Percentiles rank a stretch among this genome's conserved stretches.
Conservation (phyloP, 2,329 filamentous ascomycete species). For the Metarhizium album region DNA sequence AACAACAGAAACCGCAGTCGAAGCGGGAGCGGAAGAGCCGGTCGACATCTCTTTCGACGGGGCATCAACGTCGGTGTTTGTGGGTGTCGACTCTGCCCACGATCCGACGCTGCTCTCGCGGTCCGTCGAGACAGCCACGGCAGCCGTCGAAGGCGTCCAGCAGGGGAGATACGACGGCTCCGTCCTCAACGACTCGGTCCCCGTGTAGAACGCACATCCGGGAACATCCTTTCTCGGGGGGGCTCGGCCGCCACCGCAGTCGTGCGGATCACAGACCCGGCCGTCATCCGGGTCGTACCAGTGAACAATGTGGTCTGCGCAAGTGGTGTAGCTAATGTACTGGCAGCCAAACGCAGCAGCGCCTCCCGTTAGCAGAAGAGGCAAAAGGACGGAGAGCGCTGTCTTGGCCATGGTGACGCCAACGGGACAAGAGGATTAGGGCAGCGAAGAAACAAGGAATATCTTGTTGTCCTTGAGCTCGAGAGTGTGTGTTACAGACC, state of each 20-base stretch:
- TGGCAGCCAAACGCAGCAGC: not conserved
- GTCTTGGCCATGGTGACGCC: not conserved
- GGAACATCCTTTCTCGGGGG: slow-evolving; percentile 53
- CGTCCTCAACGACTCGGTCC: slow-evolving; percentile 43
- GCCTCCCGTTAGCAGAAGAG: not conserved
- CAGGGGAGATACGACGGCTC: slow-evolving; percentile 38
- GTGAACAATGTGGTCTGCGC: slow-evolving; percentile 13
- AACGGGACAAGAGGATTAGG: not conserved
- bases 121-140: slow-evolving; percentile 9
- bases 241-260: slow-evolving; percentile 47
- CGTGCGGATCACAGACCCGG: slow-evolving; percentile 39
- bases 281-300: slow-evolving; percentile 38
- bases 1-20: not conserved
- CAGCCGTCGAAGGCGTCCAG: slow-evolving; percentile 4
- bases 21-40: not conserved
- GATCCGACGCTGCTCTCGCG: slow-evolving; percentile 38
- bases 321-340: not conserved
- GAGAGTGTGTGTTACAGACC: no score
- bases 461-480: not conserved
- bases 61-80: not conserved
- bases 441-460: not conserved
- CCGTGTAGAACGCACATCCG: slow-evolving; percentile 45
- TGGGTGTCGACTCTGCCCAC: slow-evolving; percentile 1
- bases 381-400: not conserved
- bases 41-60: not conserved